Conservation (phyloP, 2,329 filamentous ascomycete genomes). For the Claviceps cyperi region DNA sequence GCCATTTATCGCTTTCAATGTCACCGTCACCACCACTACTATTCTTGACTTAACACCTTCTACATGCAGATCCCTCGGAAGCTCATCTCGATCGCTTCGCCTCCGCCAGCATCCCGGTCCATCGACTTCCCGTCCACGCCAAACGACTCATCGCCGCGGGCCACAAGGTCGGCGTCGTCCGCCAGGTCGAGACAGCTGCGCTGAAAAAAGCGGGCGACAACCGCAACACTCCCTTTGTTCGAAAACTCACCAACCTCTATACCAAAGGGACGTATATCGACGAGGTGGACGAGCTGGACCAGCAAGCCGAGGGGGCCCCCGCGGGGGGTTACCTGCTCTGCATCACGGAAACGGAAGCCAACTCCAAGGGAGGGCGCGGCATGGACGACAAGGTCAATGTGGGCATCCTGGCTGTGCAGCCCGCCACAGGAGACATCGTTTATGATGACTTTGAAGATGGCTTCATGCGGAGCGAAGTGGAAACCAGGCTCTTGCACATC, state of each 20-base stretch:
- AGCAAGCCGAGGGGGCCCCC: conserved; percentile 29
- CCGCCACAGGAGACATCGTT: conserved; percentile 87
- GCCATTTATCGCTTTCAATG: background rate
- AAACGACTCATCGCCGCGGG: conserved; percentile 85
- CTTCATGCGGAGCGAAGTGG: conserved; percentile 93
- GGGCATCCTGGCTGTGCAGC: conserved; percentile 86
- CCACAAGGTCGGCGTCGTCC: conserved; percentile 89
- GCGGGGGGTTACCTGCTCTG: conserved; percentile 82
- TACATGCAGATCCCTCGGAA: conserved; percentile 57
- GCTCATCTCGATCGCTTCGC: conserved; percentile 86
- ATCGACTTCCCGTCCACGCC: conserved; percentile 81
- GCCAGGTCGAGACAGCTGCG: conserved; percentile 88
- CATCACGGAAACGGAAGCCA: conserved; percentile 73
- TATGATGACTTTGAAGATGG: conserved; percentile 94
- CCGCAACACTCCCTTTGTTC: conserved; percentile 77
- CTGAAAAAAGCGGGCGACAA: conserved; percentile 93
- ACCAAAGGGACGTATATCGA: conserved; percentile 97
- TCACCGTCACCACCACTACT: background rate
- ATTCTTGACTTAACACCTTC: background rate
- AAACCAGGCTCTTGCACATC: conserved; percentile 89
- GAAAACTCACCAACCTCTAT: conserved; percentile 90
- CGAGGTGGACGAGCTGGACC: conserved; percentile 68
- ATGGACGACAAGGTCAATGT: conserved; percentile 90
- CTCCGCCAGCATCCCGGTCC: conserved; percentile 88
- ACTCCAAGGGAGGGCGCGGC: conserved; percentile 41